These are phyloP conservation scores for Prunus mongolica DNA, from an alignment of 306 rosid genomes.

Conservation along the genomic window DNA sequence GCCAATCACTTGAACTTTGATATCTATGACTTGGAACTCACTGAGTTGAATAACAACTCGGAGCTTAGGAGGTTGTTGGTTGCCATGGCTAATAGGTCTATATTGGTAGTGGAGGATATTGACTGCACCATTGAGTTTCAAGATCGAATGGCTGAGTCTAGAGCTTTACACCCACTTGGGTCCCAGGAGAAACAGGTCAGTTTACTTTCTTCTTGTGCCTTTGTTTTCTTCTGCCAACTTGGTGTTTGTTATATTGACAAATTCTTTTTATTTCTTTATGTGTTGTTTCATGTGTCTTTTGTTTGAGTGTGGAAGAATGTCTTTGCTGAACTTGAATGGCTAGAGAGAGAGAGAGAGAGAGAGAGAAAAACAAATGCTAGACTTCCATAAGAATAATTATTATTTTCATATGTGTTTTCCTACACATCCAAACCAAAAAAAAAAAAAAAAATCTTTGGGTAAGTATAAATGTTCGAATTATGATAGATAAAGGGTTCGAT, in stretches of 20 bases:
- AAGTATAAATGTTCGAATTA: no score
- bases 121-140: constrained; percentile 57
- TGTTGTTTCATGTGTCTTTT: no score
- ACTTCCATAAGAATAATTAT: no score
- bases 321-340: not conserved
- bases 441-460: no score
- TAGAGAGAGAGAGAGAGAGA: no score
- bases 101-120: constrained; percentile 78
- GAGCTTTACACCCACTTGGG: not conserved
- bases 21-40: constrained; percentile 68
- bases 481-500: no score
- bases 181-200: constrained; percentile 22
- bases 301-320: not conserved
- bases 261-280: not conserved
- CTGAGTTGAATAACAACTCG: constrained; percentile 30
- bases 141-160: constrained; percentile 26
- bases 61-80: constrained; percentile 50
- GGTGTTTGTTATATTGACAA: not conserved
- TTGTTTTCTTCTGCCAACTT: not conserved
- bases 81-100: constrained; percentile 55
- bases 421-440: no score
- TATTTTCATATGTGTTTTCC: no score
- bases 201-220: no score
- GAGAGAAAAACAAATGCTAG: no score
- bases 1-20: constrained; percentile 68